Conservation (phyloP, 2,329 filamentous ascomycete genomes). For the Arthrobotrys pseudoclavata region DNA sequence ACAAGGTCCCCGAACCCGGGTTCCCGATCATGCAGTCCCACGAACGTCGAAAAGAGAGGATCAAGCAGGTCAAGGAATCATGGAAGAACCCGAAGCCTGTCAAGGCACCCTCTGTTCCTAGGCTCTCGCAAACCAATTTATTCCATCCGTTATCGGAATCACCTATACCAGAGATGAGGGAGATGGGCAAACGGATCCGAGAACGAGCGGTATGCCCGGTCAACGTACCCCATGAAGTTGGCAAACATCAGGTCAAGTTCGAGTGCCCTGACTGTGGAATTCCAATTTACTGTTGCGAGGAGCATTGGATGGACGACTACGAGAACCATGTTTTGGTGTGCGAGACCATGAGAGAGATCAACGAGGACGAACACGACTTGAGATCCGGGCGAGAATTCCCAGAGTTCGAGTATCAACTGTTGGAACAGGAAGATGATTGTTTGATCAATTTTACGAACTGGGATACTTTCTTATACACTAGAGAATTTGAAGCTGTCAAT, state of each 20-base stretch:
- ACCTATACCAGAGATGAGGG: slow-evolving; percentile 87
- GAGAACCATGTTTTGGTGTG: slow-evolving; percentile 93
- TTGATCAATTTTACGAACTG: slow-evolving; percentile 98
- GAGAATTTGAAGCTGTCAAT: slow-evolving; percentile 91
- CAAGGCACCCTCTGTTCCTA: slow-evolving; percentile 36
- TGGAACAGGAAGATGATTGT: slow-evolving; percentile 89
- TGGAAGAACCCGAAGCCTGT: slow-evolving; percentile 44
- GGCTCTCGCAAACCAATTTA: slow-evolving; percentile 81
- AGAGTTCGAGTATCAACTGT: slow-evolving; percentile 87
- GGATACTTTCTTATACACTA: slow-evolving; percentile 95
- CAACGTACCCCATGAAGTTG: slow-evolving; percentile 81
- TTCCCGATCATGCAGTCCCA: slow-evolving; percentile 33
- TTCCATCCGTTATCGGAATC: slow-evolving; percentile 94
- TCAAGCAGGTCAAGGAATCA: slow-evolving; percentile 45
- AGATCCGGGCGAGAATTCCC: slow-evolving; percentile 90
- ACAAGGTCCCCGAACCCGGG: slow-evolving; percentile 45
- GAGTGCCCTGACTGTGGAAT: slow-evolving; percentile 97
- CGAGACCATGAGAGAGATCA: slow-evolving; percentile 90
- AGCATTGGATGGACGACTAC: slow-evolving; percentile 96
- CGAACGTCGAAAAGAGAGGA: slow-evolving; percentile 44
- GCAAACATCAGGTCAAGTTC: slow-evolving; percentile 84
- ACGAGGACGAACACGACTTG: slow-evolving; percentile 97
- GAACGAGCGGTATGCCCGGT: slow-evolving; percentile 95
- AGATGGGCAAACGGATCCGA: slow-evolving; percentile 89
- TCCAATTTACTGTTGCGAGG: slow-evolving; percentile 91